Base-by-base conservation (phyloP, 148 eudicot species). In the Chenopodium album region DNA sequence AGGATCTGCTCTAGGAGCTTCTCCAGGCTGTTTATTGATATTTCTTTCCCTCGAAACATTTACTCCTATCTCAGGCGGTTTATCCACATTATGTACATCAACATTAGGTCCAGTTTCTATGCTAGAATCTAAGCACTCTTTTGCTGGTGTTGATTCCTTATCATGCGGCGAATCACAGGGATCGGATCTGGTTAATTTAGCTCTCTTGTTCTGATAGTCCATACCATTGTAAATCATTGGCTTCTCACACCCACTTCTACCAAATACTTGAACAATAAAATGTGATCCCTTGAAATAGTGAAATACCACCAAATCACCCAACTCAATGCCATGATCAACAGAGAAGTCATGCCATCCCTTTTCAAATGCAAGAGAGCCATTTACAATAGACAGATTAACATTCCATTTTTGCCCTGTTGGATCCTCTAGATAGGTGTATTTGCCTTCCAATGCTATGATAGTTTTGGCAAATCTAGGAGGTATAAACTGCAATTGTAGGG, bases 341-440 rank as follows among this genome's bases (percentile, higher is more conserved):
- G 78, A 82, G 76, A 94, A 94, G 29, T 71, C 82, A 37, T 77
- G 48, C 98, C 98, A 94, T 60, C 98, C 98, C 73, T 83, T 22
- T 60, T 34, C 46, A 78, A 94, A 83, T 64, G 85, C 92, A 78
- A 92, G 86, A 31, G 79, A 69, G 34, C 86, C 91, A 0, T 91
- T 52, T 34, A 75, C 52, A n/a, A 63, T 50, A 54, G 89, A 84
- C 63, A 90, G 72, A 74, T 74, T 65, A n/a, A 89, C 88, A 7
- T 78, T 41, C 95, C 94, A 92, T 81, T 62, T 78, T 64, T 78
- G 80, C 31, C 95, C 95, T 47, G 54, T 82, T 22, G 87, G 60
- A 85, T 94, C 95, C 87, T 91, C 94, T 59, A 94, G 87, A 66
- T 76, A 75, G 67, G 86, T 85, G 75, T 80, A 75, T 73, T 83